A percentile compares a stretch with the other conserved stretches of the same genome.
phyloP scores from a whole-genome alignment of 345 rosid species.

The Lenwebbia sp. region DNA sequence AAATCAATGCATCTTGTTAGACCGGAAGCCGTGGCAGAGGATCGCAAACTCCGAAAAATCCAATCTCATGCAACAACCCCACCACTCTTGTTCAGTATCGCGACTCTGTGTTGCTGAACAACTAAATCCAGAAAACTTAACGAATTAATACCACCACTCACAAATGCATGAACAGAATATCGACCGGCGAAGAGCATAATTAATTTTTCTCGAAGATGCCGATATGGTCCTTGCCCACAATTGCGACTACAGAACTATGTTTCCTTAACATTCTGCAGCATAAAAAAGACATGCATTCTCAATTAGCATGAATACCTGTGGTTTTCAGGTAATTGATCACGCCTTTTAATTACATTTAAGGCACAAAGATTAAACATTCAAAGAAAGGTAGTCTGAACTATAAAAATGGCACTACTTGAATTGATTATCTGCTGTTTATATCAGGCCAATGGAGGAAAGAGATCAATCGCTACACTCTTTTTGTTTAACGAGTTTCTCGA shows the following conservation, averaged over 20 bases:
- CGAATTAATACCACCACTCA: neutral
- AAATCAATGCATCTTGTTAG: slow-evolving; percentile 39
- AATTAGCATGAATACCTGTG: too few relatives aligned
- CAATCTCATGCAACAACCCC: slow-evolving; percentile 61
- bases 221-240: too few relatives aligned
- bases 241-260: too few relatives aligned
- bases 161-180: neutral
- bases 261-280: too few relatives aligned
- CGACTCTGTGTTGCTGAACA: slow-evolving; percentile 18
- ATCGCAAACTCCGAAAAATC: slow-evolving; percentile 45
- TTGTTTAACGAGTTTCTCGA: neutral
- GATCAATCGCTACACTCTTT: neutral
- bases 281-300: too few relatives aligned
- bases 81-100: slow-evolving; percentile 50
- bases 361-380: too few relatives aligned
- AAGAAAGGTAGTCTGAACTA: neutral
- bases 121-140: neutral
- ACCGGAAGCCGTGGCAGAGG: slow-evolving; percentile 63
- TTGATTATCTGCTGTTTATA: neutral
- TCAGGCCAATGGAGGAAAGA: neutral
- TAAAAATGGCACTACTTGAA: neutral
- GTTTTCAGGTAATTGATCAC: too few relatives aligned
- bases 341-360: too few relatives aligned
- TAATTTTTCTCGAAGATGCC: too few relatives aligned
- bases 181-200: too few relatives aligned